Base-by-base conservation (phyloP, 345 rosid genomes). In the Rhodamnia rubescens region DNA sequence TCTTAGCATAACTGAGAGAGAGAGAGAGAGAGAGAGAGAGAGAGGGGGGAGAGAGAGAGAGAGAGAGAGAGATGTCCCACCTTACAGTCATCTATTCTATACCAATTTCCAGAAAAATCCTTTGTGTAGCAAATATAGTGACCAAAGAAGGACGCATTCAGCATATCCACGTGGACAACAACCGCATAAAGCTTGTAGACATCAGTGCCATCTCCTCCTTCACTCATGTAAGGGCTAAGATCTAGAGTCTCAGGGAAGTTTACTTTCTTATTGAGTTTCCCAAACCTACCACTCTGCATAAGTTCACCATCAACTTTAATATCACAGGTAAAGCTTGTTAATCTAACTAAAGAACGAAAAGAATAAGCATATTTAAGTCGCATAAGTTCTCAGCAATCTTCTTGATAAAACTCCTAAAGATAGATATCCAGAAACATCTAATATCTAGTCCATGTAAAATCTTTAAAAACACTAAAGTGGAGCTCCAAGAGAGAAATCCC, bases 81-180 rank as follows among this genome's bases (percentile, higher is more conserved):
- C 99, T 96, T 94, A 57, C 93, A 89, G 89, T 98, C 99, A 90
- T 98, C 98, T 87, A 93, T 90, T 89, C 92, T 89, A 87, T 92
- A 93, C 99, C 99, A 96, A 87, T 91, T 91, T 69, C 99, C 98
- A 75, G 82, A 51, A 87, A 94, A 94, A 85, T 98, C 98, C 92
- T 96, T 96, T 83, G 93, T 89, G 83, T 96, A 98, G 91, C 97
- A 95, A 82, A 98, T 94, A 88, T 96, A 98, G 86, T 98, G 99
- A 85, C 99, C 99, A 83, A 96, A 96, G 90, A 91, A 98, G 10
- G 99, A 98, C 27, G 99, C 99, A 91, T 98, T 98, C 85, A 96
- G 91, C 99, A 96, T 94, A 86, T 98, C 99, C 86, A 98, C 91
- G 82, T 96, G 99, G 88, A 98, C 99, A 88, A 95, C 95, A 85